Conservation (phyloP, 345 rosid species). For the Gossypium ekmanianum region DNA sequence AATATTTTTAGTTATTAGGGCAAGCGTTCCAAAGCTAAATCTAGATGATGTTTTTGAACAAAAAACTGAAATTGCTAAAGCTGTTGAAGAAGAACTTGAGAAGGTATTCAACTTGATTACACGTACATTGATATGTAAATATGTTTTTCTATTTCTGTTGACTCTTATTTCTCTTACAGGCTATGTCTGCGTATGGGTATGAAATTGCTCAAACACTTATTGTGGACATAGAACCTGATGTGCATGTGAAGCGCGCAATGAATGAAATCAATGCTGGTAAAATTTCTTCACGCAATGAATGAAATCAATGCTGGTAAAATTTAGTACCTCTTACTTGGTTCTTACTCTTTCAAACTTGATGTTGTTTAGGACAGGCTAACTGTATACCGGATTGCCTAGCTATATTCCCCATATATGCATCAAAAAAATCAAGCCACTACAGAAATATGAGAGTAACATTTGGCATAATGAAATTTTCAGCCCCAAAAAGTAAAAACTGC, state of each 20-base stretch:
- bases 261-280: constrained; percentile 55
- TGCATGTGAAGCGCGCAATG: constrained; percentile 49
- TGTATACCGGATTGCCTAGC: not conserved
- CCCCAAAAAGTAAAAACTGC: not conserved
- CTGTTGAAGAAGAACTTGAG: constrained; percentile 53
- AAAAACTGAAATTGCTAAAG: constrained; percentile 48
- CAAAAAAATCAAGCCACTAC: not conserved
- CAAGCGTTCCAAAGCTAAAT: constrained; percentile 44
- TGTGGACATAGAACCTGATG: constrained; percentile 53
- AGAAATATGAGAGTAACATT: not conserved
- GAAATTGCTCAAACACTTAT: constrained; percentile 56
- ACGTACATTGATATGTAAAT: not conserved
- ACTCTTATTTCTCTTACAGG: constrained; percentile 24
- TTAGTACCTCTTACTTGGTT: not conserved
- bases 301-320: constrained; percentile 50
- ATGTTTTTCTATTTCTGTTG: not conserved
- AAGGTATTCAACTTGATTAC: constrained; percentile 25
- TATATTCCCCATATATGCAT: not conserved
- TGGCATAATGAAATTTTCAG: not conserved
- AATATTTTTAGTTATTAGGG: constrained; percentile 30
- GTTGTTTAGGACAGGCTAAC: not conserved
- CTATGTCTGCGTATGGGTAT: constrained; percentile 56
- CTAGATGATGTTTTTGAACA: constrained; percentile 54
- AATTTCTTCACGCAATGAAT: constrained; percentile 35
- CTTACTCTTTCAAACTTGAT: not conserved